Base-by-base conservation (phyloP, 179 eudicot species). In the Drosera spatulata region DNA sequence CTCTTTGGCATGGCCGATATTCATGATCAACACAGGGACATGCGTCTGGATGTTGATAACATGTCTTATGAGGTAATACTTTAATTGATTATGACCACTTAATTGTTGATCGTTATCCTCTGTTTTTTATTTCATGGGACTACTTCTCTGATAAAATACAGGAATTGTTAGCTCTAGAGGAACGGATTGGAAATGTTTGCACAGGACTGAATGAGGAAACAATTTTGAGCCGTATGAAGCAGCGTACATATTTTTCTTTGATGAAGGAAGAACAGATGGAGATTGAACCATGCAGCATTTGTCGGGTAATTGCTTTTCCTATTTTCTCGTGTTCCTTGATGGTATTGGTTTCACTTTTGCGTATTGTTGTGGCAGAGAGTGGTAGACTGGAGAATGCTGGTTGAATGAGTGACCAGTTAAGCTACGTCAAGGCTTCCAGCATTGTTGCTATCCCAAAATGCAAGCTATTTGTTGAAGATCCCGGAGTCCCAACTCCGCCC, bases 11-110 rank as follows among this genome's bases (percentile, higher is more conserved):
- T 86, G 93, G 83, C 81, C 60, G 86, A 86, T 73, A 60, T 74
- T 56, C 87, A 81, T 45, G 96, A 93, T 72, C 79, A 85, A 60
- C 96, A 93, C 58, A 82, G 96, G 76, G 99, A 93, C 68, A 86
- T 93, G 96, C 79, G 99, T 45, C 84, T 93, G 46, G 96, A 93
- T 66, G 87, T 93, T 42, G 99, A 93, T 76, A 89, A 86, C 85
- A 93, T 93, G 99, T 89, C 99, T 49, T 93, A 91, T 53, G 98
- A 91, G 95, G 98, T 86, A 62, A 69, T 37, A 38, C 33, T 22
- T 4, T 4, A 48, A 44, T 12, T 6, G 46, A 3, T 40, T 39
- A n/a, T 48, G 8, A 40, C 6, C 47, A n/a, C n/a, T 52, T 43
- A 7, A 43, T 43, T 43, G 45, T 8, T 55, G 10, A 43, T 13